Conservation (phyloP, 176 grass and related monocot species). For the Melocanna baccifera region DNA sequence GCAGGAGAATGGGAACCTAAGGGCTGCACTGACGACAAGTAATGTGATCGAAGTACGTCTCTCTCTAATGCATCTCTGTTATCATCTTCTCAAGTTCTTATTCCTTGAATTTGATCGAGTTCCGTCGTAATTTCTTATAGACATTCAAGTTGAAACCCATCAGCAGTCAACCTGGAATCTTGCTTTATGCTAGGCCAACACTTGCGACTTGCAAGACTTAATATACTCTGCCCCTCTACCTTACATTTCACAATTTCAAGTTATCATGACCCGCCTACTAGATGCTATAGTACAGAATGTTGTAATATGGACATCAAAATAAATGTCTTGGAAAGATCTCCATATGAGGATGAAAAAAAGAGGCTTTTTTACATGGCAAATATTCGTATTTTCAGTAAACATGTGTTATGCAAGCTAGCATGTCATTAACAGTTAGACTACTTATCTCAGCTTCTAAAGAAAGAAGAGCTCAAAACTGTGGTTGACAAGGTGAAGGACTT, state of each 20-base stretch:
- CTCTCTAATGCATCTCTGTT: not conserved
- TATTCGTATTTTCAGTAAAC: not conserved
- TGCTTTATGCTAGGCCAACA: not conserved
- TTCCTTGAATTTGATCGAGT: not conserved
- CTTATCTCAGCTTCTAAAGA: constrained; percentile 77
- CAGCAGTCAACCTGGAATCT: not conserved
- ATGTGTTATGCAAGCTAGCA: not conserved
- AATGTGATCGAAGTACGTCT: constrained; percentile 76
- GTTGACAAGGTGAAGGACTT: constrained; percentile 93
- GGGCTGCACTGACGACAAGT: constrained; percentile 62
- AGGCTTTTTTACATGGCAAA: not conserved
- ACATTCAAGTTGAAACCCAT: not conserved
- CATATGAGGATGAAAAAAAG: not conserved
- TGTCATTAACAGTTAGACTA: constrained; percentile 8
- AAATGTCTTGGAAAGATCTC: not conserved
- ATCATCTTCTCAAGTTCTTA: not conserved
- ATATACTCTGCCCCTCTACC: not conserved
- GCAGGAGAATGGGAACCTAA: constrained; percentile 85
- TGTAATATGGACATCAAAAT: not conserved
- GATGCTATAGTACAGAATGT: not conserved
- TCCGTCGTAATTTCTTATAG: not conserved
- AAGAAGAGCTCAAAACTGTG: constrained; percentile 88
- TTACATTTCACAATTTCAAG: not conserved
- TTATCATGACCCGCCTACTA: no score
- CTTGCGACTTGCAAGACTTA: not conserved